These are phyloP conservation scores for Stylosanthes scabra DNA, from an alignment of 331 rosid genomes.

Conservation along the genomic window DNA sequence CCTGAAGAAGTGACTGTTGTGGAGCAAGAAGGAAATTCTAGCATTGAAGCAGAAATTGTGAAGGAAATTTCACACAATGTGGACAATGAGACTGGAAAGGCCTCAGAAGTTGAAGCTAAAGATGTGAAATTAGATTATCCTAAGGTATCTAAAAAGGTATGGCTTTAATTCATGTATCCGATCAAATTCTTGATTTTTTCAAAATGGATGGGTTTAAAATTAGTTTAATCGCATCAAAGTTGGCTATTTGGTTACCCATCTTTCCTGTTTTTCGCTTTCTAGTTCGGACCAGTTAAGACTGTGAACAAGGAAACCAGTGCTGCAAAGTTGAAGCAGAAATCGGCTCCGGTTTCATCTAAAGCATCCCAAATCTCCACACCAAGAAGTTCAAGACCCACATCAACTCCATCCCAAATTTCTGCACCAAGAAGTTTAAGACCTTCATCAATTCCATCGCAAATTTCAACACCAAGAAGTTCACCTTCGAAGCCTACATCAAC, in stretches of 20 bases:
- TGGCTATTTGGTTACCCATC: no score
- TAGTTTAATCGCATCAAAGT: no score
- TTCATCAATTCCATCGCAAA: slow-evolving; percentile 50
- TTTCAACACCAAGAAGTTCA: slow-evolving; percentile 42
- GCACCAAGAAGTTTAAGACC: slow-evolving; percentile 31
- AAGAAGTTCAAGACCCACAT: slow-evolving; percentile 38
- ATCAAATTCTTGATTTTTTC: slow-evolving; percentile 6
- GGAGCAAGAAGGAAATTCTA: slow-evolving; percentile 48
- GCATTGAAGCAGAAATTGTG: slow-evolving; percentile 38
- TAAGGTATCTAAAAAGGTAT: slow-evolving; percentile 60
- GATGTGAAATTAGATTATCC: slow-evolving; percentile 39
- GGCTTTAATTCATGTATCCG: slow-evolving; percentile 16
- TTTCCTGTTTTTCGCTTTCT: slow-evolving; percentile 22
- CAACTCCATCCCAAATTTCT: slow-evolving; percentile 44
- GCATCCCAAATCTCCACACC: slow-evolving; percentile 52
- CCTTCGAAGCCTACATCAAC: slow-evolving; percentile 39
- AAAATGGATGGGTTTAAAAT: background rate
- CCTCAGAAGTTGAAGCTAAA: slow-evolving; percentile 50
- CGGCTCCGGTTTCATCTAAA: slow-evolving; percentile 43
- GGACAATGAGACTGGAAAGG: slow-evolving; percentile 40
- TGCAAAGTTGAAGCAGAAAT: slow-evolving; percentile 58
- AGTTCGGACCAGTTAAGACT: slow-evolving; percentile 50
- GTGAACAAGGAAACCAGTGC: slow-evolving; percentile 47
- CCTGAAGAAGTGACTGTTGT: slow-evolving; percentile 45
- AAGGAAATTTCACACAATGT: slow-evolving; percentile 44